A percentile compares a stretch with the other conserved stretches of the same genome.
These are phyloP conservation scores for Suhomyces panamericanus DNA, from an alignment of 1,139 yeast genomes.

Conservation along the genomic window DNA sequence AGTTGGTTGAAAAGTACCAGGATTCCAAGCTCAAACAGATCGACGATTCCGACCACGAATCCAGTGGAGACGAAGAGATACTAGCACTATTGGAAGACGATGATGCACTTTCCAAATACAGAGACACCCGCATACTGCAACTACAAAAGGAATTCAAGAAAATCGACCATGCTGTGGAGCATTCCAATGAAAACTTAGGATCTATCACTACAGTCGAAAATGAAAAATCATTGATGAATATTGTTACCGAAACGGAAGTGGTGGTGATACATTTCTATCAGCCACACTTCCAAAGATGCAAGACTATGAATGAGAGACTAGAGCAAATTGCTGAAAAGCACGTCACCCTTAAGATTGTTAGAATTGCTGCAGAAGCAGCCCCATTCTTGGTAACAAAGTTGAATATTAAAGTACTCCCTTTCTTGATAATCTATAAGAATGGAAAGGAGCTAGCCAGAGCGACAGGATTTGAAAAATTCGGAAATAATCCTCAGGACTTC, in stretches of 20 bases:
- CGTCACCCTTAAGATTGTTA: slow-evolving; percentile 52
- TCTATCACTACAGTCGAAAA: slow-evolving; percentile 36
- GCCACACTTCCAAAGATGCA: slow-evolving; percentile 60
- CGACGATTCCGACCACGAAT: slow-evolving; percentile 34
- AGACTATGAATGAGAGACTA: slow-evolving; percentile 54
- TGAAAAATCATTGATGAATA: slow-evolving; percentile 59
- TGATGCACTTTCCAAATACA: slow-evolving; percentile 34
- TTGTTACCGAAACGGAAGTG: slow-evolving; percentile 43
- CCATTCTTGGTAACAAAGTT: slow-evolving; percentile 71
- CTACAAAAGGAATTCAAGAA: slow-evolving; percentile 44
- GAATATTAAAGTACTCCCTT: slow-evolving; percentile 67
- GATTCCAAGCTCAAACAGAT: slow-evolving; percentile 29
- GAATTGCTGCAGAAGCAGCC: slow-evolving; percentile 62
- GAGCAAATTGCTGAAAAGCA: slow-evolving; percentile 54
- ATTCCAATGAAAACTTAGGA: slow-evolving; percentile 41
- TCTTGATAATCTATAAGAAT: slow-evolving; percentile 59
- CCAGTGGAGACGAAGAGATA: slow-evolving; percentile 25
- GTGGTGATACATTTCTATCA: slow-evolving; percentile 67
- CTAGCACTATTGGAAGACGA: slow-evolving; percentile 34
- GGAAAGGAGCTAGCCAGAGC: slow-evolving; percentile 61
- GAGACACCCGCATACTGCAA: slow-evolving; percentile 54
- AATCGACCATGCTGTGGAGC: slow-evolving; percentile 35
- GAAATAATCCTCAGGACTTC: slow-evolving; percentile 34
- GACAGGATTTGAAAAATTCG: slow-evolving; percentile 67
- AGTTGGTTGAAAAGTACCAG: slow-evolving; percentile 43